These are phyloP conservation scores for Ascosphaera aggregata DNA, from an alignment of 2,329 filamentous ascomycete genomes.

Conservation along the genomic window DNA sequence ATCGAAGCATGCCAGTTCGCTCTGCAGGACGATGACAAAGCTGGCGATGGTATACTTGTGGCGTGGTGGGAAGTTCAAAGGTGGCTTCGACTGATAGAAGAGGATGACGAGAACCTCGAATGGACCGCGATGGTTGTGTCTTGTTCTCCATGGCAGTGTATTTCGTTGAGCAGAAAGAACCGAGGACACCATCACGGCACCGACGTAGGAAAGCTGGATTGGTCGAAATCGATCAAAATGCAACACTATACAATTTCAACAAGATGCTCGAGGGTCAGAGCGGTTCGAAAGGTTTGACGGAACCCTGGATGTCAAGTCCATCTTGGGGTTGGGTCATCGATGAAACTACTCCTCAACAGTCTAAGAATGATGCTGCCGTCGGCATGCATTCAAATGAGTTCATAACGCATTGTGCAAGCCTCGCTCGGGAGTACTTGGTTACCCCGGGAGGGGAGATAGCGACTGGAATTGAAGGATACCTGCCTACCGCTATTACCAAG, in stretches of 20 bases:
- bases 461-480: constrained; percentile 33
- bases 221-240: constrained; percentile 23
- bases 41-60: constrained; percentile 37
- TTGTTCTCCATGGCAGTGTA: constrained; percentile 41
- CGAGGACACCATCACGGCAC: constrained; percentile 12
- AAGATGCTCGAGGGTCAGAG: constrained; percentile 25
- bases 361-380: not conserved
- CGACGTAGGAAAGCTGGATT: constrained; percentile 20
- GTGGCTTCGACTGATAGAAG: constrained; percentile 30
- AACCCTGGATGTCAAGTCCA: constrained; percentile 30
- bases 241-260: constrained; percentile 17
- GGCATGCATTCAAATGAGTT: constrained; percentile 14
- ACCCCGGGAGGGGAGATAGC: constrained; percentile 34
- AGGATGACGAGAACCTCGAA: constrained; percentile 26
- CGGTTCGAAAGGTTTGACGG: constrained; percentile 16
- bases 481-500: constrained; percentile 36
- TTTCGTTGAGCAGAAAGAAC: constrained; percentile 23
- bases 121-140: constrained; percentile 43
- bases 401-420: constrained; percentile 25
- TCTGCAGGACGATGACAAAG: constrained; percentile 30
- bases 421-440: constrained; percentile 41
- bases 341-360: constrained; percentile 5
- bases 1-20: constrained; percentile 41
- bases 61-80: constrained; percentile 53
- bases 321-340: constrained; percentile 53